Percentiles rank a stretch among this genome's conserved stretches.
phyloP scores from a whole-genome alignment of 2,329 filamentous ascomycete species.

The Fusarium penzigii region DNA sequence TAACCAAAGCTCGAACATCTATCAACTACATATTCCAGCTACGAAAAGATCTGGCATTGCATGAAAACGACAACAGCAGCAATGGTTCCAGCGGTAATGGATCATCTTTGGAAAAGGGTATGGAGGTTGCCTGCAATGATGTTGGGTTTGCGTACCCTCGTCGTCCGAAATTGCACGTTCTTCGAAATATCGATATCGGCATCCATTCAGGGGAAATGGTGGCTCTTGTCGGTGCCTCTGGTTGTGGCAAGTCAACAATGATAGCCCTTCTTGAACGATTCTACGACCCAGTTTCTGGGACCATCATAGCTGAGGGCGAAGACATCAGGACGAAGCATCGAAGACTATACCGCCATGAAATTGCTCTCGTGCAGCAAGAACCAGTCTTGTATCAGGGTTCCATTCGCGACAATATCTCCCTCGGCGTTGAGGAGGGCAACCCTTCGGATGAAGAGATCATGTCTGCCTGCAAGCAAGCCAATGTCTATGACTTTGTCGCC shows the following conservation, averaged over 20 bases:
- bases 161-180: conserved; percentile 36
- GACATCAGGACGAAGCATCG: conserved; percentile 34
- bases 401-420: conserved; percentile 56
- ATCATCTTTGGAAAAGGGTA: conserved; percentile 24
- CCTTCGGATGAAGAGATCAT: conserved; percentile 43
- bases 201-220: conserved; percentile 50
- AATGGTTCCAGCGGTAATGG: neutral
- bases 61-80: conserved; percentile 31
- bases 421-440: conserved; percentile 41
- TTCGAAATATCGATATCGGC: conserved; percentile 41
- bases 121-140: conserved; percentile 49
- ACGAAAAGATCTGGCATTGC: conserved; percentile 31
- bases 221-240: conserved; percentile 58
- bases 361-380: conserved; percentile 45
- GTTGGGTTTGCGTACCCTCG: conserved; percentile 60
- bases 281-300: conserved; percentile 38
- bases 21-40: conserved; percentile 52
- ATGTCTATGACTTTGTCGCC: conserved; percentile 56
- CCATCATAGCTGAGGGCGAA: conserved; percentile 29
- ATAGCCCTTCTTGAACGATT: conserved; percentile 53
- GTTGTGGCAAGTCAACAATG: conserved; percentile 62
- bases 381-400: conserved; percentile 49
- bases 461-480: conserved; percentile 54
- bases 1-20: conserved; percentile 50
- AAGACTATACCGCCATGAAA: conserved; percentile 34